Conservation (phyloP, 306 rosid genomes). For the Cucumis cinereus region DNA sequence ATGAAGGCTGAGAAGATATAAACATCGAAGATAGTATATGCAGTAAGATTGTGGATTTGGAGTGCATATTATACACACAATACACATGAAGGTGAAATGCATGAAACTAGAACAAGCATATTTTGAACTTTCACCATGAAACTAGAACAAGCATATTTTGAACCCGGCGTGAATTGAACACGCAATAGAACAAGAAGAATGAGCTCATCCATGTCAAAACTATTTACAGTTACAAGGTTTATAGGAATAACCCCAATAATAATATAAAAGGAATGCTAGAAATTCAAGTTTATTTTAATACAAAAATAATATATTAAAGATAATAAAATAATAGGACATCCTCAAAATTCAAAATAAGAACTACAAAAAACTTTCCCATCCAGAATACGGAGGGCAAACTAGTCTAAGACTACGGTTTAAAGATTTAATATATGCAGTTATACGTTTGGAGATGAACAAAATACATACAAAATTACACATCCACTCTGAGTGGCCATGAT, state of each 20-base stretch:
- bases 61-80: background rate
- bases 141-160: background rate
- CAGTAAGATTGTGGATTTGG: background rate
- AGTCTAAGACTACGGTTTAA: background rate
- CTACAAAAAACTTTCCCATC: background rate
- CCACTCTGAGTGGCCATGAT: background rate
- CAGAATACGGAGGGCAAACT: background rate
- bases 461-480: background rate
- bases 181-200: background rate
- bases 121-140: background rate
- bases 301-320: background rate
- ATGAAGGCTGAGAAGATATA: background rate
- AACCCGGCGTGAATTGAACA: no score
- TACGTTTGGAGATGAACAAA: background rate
- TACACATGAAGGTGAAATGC: background rate
- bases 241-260: background rate
- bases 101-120: background rate
- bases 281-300: background rate
- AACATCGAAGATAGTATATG: background rate
- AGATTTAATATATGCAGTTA: constrained; percentile 6
- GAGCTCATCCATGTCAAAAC: background rate
- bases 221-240: background rate
- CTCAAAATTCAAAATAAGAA: background rate
- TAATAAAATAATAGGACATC: background rate
- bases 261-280: background rate